Percentiles rank a stretch among this genome's conserved stretches.
phyloP scores from a whole-genome alignment of 345 rosid genomes.

The Hibiscus mutabilis region DNA sequence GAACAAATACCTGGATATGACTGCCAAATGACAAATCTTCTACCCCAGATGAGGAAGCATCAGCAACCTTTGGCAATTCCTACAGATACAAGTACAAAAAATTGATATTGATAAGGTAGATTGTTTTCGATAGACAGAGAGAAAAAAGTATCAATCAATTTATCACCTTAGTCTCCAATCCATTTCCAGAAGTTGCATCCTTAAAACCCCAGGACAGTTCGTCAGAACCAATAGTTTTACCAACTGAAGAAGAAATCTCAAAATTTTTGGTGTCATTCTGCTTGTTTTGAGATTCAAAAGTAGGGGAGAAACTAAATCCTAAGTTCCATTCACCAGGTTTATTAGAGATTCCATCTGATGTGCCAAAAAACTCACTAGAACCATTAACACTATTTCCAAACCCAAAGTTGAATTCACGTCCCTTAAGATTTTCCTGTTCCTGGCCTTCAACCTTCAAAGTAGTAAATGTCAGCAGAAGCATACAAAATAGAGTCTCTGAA shows the following conservation, averaged over 20 bases:
- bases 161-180: conserved; percentile 34
- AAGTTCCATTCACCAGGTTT: conserved; percentile 33
- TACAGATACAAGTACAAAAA: conserved; percentile 4
- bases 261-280: conserved; percentile 16
- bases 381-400: conserved; percentile 14
- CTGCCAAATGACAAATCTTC: conserved; percentile 18
- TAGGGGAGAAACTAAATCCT: conserved; percentile 24
- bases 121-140: conserved; percentile 1
- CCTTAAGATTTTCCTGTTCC: conserved; percentile 13
- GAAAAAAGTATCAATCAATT: conserved; percentile 10
- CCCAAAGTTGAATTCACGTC: conserved; percentile 13
- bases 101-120: not conserved
- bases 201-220: conserved; percentile 46
- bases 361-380: conserved; percentile 14
- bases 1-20: conserved; percentile 15
- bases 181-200: conserved; percentile 35
- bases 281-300: conserved; percentile 19
- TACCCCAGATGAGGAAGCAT: conserved; percentile 12
- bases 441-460: conserved; percentile 26
- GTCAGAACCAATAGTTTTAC: conserved; percentile 19
- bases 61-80: conserved; percentile 20
- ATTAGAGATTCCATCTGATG: conserved; percentile 20
- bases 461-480: conserved; percentile 18
- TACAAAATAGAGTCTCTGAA: conserved; percentile 9
- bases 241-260: conserved; percentile 16